These are phyloP conservation scores for Alternaria incomplexa DNA, from an alignment of 2,329 filamentous ascomycete genomes.

Conservation along the genomic window DNA sequence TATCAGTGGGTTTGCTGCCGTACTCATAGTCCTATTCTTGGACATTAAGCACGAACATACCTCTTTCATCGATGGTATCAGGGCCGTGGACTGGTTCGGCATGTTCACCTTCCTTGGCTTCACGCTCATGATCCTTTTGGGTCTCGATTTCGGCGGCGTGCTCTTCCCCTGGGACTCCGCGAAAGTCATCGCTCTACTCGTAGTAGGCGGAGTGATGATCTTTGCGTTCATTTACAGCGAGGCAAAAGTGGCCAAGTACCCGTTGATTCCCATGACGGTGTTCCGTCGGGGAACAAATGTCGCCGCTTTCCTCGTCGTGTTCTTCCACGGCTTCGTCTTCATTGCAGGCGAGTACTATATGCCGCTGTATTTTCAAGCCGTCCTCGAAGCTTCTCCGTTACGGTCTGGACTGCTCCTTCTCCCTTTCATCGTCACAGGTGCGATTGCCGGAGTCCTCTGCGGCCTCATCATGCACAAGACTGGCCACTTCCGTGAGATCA, in stretches of 20 bases:
- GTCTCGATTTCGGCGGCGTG: conserved; percentile 61
- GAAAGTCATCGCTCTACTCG: conserved; percentile 62
- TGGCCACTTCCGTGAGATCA: conserved; percentile 50
- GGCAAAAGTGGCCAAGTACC: conserved; percentile 67
- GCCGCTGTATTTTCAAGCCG: conserved; percentile 75
- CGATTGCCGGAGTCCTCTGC: conserved; percentile 52
- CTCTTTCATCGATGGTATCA: conserved; percentile 54
- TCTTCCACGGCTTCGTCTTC: conserved; percentile 56
- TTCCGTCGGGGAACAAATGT: conserved; percentile 64
- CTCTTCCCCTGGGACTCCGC: conserved; percentile 61
- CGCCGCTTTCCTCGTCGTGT: conserved; percentile 60
- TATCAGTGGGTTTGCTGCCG: conserved; percentile 56
- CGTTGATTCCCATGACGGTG: conserved; percentile 71
- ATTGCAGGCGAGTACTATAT: conserved; percentile 72
- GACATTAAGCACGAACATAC: conserved; percentile 64
- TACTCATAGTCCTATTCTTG: conserved; percentile 59
- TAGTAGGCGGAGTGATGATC: conserved; percentile 58
- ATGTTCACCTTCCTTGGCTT: conserved; percentile 59
- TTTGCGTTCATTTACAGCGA: conserved; percentile 67
- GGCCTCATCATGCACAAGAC: conserved; percentile 57
- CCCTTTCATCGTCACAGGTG: conserved; percentile 60
- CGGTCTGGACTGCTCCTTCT: conserved; percentile 67
- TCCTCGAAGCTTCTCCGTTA: conserved; percentile 65
- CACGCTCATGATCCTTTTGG: conserved; percentile 60
- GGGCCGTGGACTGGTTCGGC: conserved; percentile 62